A percentile compares a stretch with the other conserved stretches of the same genome.
Conservation (phyloP, 352 stramenopile species). For the Phytopythium chamaehyphon region DNA sequence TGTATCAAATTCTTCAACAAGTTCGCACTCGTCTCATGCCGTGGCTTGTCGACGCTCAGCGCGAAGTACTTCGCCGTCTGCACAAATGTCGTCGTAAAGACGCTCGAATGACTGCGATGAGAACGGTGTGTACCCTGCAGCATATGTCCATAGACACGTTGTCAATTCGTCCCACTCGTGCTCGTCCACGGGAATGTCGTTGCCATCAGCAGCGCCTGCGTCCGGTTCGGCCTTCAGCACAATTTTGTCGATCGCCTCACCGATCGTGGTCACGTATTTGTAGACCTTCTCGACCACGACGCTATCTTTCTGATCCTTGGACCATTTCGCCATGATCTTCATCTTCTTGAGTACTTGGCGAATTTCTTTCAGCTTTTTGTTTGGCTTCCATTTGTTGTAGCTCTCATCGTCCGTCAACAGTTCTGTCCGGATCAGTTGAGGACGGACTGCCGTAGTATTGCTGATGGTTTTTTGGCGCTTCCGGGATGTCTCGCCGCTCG, state of each 20-base stretch:
- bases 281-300: conserved; percentile 84
- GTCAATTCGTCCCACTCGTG: conserved; percentile 73
- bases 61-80: conserved; percentile 49
- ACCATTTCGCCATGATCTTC: conserved; percentile 82
- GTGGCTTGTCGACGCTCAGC: conserved; percentile 7
- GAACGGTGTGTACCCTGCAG: conserved; percentile 72
- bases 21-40: background rate
- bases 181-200: background rate
- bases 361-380: conserved; percentile 69
- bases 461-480: conserved; percentile 26
- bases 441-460: conserved; percentile 13
- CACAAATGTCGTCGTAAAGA: conserved; percentile 85
- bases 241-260: conserved; percentile 72
- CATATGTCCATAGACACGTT: conserved; percentile 77
- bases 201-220: background rate
- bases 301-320: conserved; percentile 75
- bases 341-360: conserved; percentile 85
- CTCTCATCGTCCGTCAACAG: conserved; percentile 48
- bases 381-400: conserved; percentile 78
- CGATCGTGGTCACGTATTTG: conserved; percentile 85
- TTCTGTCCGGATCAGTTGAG: conserved; percentile 3
- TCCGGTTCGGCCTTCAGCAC: conserved; percentile 42
- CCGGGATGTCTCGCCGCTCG: conserved; percentile 15
- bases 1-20: too few relatives aligned
- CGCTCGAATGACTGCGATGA: conserved; percentile 68